phyloP scores from a whole-genome alignment of 2,329 filamentous ascomycete species.

The Pseudogymnoascus sp. region DNA sequence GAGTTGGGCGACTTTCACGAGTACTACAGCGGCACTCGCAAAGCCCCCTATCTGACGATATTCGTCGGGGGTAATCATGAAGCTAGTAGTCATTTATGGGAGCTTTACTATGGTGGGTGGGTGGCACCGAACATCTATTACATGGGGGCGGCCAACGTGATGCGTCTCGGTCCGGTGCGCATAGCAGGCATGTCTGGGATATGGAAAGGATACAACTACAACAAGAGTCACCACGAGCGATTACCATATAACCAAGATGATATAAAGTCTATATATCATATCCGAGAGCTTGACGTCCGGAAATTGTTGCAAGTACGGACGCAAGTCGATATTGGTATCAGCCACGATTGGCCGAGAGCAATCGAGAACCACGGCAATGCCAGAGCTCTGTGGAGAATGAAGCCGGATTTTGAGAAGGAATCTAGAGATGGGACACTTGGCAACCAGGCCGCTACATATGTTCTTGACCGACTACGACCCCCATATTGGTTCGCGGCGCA shows the following conservation, averaged over 20 bases:
- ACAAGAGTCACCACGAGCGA: conserved; percentile 73
- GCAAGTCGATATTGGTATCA: conserved; percentile 84
- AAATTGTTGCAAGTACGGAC: conserved; percentile 79
- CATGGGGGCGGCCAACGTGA: conserved; percentile 82
- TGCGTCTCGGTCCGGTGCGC: conserved; percentile 74
- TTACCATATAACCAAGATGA: conserved; percentile 75
- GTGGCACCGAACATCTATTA: conserved; percentile 97
- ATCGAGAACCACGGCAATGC: conserved; percentile 74
- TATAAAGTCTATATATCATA: conserved; percentile 77
- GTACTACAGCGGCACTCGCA: conserved; percentile 75
- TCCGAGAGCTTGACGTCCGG: conserved; percentile 81
- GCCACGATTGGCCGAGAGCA: conserved; percentile 88
- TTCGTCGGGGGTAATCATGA: conserved; percentile 96
- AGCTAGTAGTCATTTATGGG: conserved; percentile 80
- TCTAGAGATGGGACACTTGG: conserved; percentile 69
- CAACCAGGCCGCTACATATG: conserved; percentile 67
- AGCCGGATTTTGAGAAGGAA: conserved; percentile 68
- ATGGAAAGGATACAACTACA: conserved; percentile 87
- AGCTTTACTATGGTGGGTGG: conserved; percentile 95
- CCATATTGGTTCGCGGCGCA: conserved; percentile 91
- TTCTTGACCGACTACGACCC: conserved; percentile 75
- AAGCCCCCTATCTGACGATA: conserved; percentile 79
- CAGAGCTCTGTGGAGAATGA: conserved; percentile 59
- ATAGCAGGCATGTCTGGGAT: conserved; percentile 91
- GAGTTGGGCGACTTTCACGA: conserved; percentile 85